phyloP scores from a whole-genome alignment of 768 basidiomycete species.

The Infundibulicybe gibba region DNA sequence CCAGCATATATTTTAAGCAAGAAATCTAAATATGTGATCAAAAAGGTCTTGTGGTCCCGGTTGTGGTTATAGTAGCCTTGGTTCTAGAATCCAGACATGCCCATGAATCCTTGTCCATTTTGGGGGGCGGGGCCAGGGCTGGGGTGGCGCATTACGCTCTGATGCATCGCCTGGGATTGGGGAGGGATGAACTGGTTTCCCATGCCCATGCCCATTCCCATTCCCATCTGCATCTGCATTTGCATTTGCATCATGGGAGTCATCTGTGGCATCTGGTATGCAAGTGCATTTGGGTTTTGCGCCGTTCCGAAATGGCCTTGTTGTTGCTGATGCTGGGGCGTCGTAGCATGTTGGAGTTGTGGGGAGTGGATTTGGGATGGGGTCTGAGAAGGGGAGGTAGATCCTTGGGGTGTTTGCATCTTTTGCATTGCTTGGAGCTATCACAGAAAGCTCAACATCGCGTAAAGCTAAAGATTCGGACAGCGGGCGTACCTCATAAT shows the following conservation, averaged over 20 bases:
- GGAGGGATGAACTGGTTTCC: constrained; percentile 47
- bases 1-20: constrained; percentile 1
- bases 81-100: constrained; percentile 10
- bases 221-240: constrained; percentile 47
- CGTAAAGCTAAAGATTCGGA: neutral
- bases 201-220: constrained; percentile 49
- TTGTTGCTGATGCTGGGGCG: constrained; percentile 34
- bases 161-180: constrained; percentile 76
- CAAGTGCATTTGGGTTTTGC: constrained; percentile 45
- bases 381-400: constrained; percentile 34
- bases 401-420: constrained; percentile 35
- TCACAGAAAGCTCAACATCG: neutral
- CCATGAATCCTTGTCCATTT: constrained; percentile 29
- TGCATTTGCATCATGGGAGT: constrained; percentile 63
- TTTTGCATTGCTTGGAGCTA: constrained; percentile 89
- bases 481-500: constrained; percentile 68
- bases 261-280: constrained; percentile 58
- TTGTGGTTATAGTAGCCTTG: neutral
- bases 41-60: neutral
- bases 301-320: constrained; percentile 46
- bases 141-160: constrained; percentile 81
- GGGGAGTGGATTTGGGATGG: constrained; percentile 36
- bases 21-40: neutral
- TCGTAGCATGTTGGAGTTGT: constrained; percentile 30
- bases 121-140: constrained; percentile 53